Conservation (phyloP, 2,329 filamentous ascomycete genomes). For the Arthroderma sp. region DNA sequence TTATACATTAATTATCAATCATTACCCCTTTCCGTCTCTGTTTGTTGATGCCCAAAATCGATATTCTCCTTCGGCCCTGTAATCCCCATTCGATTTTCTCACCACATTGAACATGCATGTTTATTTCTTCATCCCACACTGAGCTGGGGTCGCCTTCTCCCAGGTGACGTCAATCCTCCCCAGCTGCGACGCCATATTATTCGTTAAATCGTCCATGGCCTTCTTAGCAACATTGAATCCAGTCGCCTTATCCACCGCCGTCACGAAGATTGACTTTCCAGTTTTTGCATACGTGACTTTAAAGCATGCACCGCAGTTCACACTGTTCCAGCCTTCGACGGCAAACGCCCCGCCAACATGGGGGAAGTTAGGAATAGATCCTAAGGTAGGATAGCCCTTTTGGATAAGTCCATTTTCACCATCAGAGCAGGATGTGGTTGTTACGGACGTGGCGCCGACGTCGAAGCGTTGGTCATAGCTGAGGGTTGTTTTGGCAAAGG, state of each 20-base stretch:
- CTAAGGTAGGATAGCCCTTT: conserved; percentile 28
- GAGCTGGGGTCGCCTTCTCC: background rate
- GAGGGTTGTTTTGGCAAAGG: conserved; percentile 31
- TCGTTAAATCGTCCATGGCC: conserved; percentile 39
- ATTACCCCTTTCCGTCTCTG: no score
- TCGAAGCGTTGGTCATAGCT: conserved; percentile 65
- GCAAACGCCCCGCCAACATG: conserved; percentile 38
- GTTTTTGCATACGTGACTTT: conserved; percentile 34
- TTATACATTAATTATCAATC: no score
- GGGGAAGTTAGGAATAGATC: conserved; percentile 34
- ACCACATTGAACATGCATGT: no score
- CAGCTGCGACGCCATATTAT: conserved; percentile 29
- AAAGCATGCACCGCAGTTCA: conserved; percentile 42
- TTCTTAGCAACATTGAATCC: conserved; percentile 36
- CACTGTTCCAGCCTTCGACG: conserved; percentile 33
- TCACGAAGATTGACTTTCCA: conserved; percentile 32
- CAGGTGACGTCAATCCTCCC: conserved; percentile 17
- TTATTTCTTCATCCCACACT: background rate
- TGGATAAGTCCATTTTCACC: conserved; percentile 22
- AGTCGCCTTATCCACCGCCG: conserved; percentile 35
- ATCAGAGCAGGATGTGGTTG: conserved; percentile 34
- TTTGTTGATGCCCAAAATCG: no score
- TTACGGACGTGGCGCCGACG: conserved; percentile 41
- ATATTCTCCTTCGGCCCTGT: no score
- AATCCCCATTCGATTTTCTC: no score